Base-by-base conservation (phyloP, 495 filamentous ascomycete species). In the Glonium stellatum region DNA sequence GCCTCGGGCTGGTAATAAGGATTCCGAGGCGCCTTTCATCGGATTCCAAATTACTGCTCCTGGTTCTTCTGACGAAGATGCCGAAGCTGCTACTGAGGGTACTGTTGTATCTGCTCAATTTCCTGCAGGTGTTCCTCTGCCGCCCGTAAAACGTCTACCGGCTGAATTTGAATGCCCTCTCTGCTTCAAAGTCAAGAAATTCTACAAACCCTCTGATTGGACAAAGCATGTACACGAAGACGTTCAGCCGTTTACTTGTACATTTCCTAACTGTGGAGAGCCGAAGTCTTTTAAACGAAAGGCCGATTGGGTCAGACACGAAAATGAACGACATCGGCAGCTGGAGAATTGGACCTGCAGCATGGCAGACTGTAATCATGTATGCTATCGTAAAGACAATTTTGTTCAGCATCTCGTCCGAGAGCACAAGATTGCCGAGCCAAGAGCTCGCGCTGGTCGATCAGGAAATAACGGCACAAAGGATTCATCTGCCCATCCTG, bases 181-280 rank as follows among this genome's bases (percentile, higher is more conserved):
- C 21, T 97, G 92, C 73, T 97, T 91, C 77, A 82, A 87, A 66
- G 82, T 87, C 46, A 96, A 95, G 73, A 91, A 87, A 62, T 90
- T 96, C 70, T 82, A 87, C 64, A 97, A 97, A 72, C 92, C 92
- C 34, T 96, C 92, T 0, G 92, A 97, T 73, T 97, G 92, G 92
- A 95, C 92, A 13, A 97, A 97, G 70, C 92, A 97, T 67, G 88
- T 97, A 5, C 89, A 95, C 67, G 92, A 97, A 71, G 92, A 97
- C 69, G 83, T 97, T 11, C 88, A 95, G 69, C 92, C 92, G 4
- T 97, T 96, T 66, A 96, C 90, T 9, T 97, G 92, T 73, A 97
- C 90, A 0, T 96, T 93, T 72, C 81, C 84, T 12, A 76, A 84
- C 25, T 97, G 92, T 73, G 81, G 77, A 31, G 91, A 96, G 54